Percentiles rank a stretch among this genome's conserved stretches.
Conservation (phyloP, 768 basidiomycete genomes). For the Suillus plorans region DNA sequence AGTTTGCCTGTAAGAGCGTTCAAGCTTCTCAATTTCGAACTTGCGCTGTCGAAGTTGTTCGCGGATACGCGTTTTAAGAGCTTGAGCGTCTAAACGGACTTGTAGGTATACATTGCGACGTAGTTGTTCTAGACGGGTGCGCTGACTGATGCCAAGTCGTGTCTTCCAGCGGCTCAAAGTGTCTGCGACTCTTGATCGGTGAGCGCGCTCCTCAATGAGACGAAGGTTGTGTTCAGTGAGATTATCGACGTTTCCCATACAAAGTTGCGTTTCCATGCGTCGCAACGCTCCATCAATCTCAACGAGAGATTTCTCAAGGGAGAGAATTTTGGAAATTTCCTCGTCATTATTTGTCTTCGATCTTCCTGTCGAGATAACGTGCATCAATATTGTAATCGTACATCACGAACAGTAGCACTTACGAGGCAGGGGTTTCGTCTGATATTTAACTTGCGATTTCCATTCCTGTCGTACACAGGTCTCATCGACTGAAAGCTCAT, state of each 20-base stretch:
- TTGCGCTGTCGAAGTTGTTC: not conserved
- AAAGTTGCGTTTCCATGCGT: not conserved
- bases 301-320: not conserved
- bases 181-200: not conserved
- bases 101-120: not conserved
- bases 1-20: not conserved
- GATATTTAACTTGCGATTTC: conserved; percentile 4
- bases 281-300: not conserved
- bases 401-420: not conserved
- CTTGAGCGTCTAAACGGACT: not conserved
- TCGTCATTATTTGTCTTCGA: not conserved
- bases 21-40: not conserved
- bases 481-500: not conserved
- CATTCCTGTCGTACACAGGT: conserved; percentile 5
- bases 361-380: not conserved
- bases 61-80: not conserved
- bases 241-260: not conserved
- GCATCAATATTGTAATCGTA: not conserved
- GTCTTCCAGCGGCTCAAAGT: not conserved
- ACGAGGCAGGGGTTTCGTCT: conserved; percentile 2
- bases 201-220: not conserved
- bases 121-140: not conserved
- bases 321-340: not conserved
- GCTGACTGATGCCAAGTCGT: not conserved
- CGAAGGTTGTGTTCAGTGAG: not conserved